phyloP scores from a whole-genome alignment of 257 asterid genomes.

The Rauvolfia tetraphylla region DNA sequence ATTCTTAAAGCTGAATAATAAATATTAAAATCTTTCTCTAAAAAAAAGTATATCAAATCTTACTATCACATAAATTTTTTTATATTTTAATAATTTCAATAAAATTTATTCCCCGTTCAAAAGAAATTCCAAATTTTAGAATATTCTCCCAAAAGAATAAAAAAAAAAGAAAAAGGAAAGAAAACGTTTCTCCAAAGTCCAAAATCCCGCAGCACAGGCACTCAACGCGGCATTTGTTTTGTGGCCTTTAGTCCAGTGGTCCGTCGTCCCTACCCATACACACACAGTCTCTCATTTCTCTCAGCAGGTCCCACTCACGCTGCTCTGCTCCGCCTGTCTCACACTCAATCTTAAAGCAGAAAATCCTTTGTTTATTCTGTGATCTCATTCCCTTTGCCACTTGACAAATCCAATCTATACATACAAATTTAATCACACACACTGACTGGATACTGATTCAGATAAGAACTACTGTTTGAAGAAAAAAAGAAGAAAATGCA shows the following conservation, averaged over 20 bases:
- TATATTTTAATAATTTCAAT: too few relatives aligned
- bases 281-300: too few relatives aligned
- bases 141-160: too few relatives aligned
- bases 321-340: not conserved
- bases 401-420: not conserved
- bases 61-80: too few relatives aligned
- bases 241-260: slow-evolving; percentile 24
- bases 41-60: too few relatives aligned
- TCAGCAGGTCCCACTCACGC: not conserved
- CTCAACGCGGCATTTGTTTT: slow-evolving; percentile 45
- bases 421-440: too few relatives aligned
- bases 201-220: slow-evolving; percentile 37
- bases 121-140: too few relatives aligned
- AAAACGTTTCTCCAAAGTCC: not conserved
- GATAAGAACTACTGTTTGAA: not conserved
- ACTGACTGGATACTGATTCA: not conserved
- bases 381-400: slow-evolving; percentile 11
- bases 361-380: not conserved
- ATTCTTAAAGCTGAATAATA: too few relatives aligned
- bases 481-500: not conserved
- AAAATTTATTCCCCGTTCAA: too few relatives aligned
- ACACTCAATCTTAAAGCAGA: not conserved
- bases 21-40: too few relatives aligned
- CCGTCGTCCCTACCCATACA: not conserved
- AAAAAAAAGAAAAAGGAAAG: too few relatives aligned